phyloP scores from a whole-genome alignment of 164 flowering plant species.

The Aristolochia fimbriata region DNA sequence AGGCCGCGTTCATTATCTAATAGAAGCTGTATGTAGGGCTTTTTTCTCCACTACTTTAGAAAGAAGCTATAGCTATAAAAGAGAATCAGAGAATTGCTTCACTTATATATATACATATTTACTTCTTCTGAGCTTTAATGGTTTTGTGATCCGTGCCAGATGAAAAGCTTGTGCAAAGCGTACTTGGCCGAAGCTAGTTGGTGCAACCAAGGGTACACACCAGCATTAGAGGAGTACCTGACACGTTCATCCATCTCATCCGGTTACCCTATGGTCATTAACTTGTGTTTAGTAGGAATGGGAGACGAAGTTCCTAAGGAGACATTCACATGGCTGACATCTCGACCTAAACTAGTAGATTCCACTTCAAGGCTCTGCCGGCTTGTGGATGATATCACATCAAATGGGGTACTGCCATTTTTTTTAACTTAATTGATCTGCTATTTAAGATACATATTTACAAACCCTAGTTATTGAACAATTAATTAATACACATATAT shows the following conservation, averaged over 20 bases:
- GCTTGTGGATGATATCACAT: slow-evolving; percentile 20
- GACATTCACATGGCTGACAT: slow-evolving; percentile 22
- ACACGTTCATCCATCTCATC: background rate
- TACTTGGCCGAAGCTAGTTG: slow-evolving; percentile 31
- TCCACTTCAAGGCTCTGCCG: slow-evolving; percentile 16
- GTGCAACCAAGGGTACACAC: slow-evolving; percentile 14
- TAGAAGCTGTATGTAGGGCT: slow-evolving; percentile 19
- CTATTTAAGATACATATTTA: too few relatives aligned
- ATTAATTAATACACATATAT: too few relatives aligned
- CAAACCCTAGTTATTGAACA: too few relatives aligned
- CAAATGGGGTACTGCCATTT: slow-evolving; percentile 20
- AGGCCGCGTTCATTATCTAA: slow-evolving; percentile 13
- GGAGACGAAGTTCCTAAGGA: slow-evolving; percentile 22
- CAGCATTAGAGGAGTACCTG: slow-evolving; percentile 30
- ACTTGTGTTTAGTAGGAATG: slow-evolving; percentile 22
- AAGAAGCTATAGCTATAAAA: background rate
- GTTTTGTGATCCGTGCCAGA: slow-evolving; percentile 6
- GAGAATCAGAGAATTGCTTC: too few relatives aligned
- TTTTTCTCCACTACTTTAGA: background rate
- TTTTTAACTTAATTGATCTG: too few relatives aligned
- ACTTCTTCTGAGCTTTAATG: too few relatives aligned
- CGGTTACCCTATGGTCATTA: slow-evolving; percentile 9
- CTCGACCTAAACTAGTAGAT: slow-evolving; percentile 16
- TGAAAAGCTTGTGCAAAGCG: slow-evolving; percentile 15
- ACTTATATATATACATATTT: background rate